Percentiles rank a stretch among this genome's conserved stretches.
phyloP scores from a whole-genome alignment of 73 alveolate genomes.

The Paramecium bursaria region DNA sequence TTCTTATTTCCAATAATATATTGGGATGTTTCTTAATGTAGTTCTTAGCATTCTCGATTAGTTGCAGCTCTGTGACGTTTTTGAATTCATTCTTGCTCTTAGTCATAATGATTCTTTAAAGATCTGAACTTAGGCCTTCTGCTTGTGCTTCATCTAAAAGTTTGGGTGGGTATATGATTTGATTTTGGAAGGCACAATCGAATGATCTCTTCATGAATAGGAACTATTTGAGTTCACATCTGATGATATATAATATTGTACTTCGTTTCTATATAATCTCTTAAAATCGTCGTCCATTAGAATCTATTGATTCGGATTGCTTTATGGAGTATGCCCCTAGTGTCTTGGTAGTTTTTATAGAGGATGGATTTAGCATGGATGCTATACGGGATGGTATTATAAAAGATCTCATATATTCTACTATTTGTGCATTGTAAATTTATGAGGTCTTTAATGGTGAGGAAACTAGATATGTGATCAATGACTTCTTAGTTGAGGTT shows the following conservation, averaged over 20 bases:
- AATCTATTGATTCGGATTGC: conserved; percentile 31
- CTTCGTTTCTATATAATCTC: background rate
- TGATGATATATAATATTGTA: too few species aligned
- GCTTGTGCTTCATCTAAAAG: conserved; percentile 34
- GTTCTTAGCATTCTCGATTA: background rate
- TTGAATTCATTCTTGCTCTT: conserved; percentile 14
- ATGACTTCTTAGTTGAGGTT: conserved; percentile 9
- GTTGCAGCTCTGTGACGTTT: conserved; percentile 7
- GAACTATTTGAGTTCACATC: background rate
- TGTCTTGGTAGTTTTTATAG: conserved; percentile 30
- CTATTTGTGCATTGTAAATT: conserved; percentile 45
- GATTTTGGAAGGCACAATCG: conserved; percentile 22
- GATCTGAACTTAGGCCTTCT: conserved; percentile 50
- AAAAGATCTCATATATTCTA: conserved; percentile 16
- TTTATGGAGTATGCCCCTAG: background rate
- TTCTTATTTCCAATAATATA: conserved; percentile 12
- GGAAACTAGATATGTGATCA: conserved; percentile 34
- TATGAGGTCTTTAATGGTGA: conserved; percentile 26
- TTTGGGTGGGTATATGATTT: conserved; percentile 41
- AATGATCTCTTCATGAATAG: background rate
- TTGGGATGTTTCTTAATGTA: background rate
- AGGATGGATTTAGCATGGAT: conserved; percentile 11
- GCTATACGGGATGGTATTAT: conserved; percentile 30
- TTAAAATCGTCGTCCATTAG: conserved; percentile 17
- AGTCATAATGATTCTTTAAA: conserved; percentile 48